Base-by-base conservation (phyloP, 345 rosid genomes). In the Stellera chamaejasme region DNA sequence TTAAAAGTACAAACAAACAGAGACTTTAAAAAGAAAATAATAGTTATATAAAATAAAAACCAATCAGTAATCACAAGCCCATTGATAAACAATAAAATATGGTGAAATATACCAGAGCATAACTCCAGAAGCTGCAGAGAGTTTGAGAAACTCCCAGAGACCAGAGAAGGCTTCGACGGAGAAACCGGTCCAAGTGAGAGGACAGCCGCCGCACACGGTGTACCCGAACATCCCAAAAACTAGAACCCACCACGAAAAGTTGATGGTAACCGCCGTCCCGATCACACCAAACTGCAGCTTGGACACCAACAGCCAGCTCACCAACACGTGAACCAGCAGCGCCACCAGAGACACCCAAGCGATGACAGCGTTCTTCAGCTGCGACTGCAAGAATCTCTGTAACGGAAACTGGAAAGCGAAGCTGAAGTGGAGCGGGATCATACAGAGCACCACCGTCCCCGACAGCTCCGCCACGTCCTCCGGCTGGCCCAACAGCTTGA, bases 111-210 rank as follows among this genome's bases (percentile, higher is more conserved):
- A 90, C 97, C 90, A 90, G 10, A 90, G 67, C 95, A 84, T 87
- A 72, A 87, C 72, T 0, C 97, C 97, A 13, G 97, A 86, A 23
- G 97, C 82, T 12, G 78, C 69, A 19, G 97, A 90, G 52, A 90
- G 90, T 59, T 82, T 86, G 41, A 71, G 27, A 49, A 82, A 84
- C 48, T 84, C 86, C 95, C 93, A 81, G 9, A 87, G 83, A 10
- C 86, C 90, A 52, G 79, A 65, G 56, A 90, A 87, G 5, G 97
- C 95, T 67, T 84, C 83, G 13, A 62, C 23, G 56, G 93, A 76
- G 80, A 86, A 86, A 13, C 97, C 92, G 2, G 81, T 76, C 97
- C 97, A 90, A 3, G 95, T 79, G 12, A 63, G 71, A 26, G 95
- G 88, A 60, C 90, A 86, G 2, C 95, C 82, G 23, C 95, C 95